These are phyloP conservation scores for Curvularia verruculosa DNA, from an alignment of 2,329 filamentous ascomycete genomes.

Conservation along the genomic window DNA sequence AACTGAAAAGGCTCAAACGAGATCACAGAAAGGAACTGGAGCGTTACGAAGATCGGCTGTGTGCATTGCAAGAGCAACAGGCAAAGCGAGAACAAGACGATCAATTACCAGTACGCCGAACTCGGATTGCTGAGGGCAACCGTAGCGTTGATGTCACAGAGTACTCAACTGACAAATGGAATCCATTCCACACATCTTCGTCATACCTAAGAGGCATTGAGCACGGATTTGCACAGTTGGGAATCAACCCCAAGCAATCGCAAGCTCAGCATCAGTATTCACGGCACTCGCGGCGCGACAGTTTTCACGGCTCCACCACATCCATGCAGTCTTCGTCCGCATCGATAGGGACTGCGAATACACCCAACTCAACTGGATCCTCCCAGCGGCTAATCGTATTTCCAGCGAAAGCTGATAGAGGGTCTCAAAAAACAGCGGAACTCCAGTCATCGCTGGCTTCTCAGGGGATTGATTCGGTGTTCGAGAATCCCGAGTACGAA, in stretches of 20 bases:
- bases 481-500: constrained; percentile 1
- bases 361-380: not conserved
- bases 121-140: constrained; percentile 19
- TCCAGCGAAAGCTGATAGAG: not conserved
- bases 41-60: constrained; percentile 3
- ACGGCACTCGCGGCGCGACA: not conserved
- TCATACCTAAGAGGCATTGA: not conserved
- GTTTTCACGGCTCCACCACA: not conserved
- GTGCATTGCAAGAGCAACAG: not conserved
- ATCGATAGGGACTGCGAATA: not conserved
- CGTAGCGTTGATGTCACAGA: constrained; percentile 30
- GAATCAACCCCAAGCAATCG: not conserved
- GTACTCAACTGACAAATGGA: constrained; percentile 13
- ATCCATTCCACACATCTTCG: not conserved
- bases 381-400: constrained; percentile 7
- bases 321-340: constrained; percentile 5
- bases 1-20: not conserved
- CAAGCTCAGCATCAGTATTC: not conserved
- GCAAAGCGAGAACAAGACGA: not conserved
- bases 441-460: constrained; percentile 4
- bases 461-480: not conserved
- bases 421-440: not conserved
- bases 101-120: constrained; percentile 15
- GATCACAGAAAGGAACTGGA: not conserved
- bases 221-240: not conserved